Evolutionary conservation across 352 stramenopile genomes (phyloP), one percentile per base, ranked within the genome.

Genomic region (Globisporangium paddicum): DNA sequence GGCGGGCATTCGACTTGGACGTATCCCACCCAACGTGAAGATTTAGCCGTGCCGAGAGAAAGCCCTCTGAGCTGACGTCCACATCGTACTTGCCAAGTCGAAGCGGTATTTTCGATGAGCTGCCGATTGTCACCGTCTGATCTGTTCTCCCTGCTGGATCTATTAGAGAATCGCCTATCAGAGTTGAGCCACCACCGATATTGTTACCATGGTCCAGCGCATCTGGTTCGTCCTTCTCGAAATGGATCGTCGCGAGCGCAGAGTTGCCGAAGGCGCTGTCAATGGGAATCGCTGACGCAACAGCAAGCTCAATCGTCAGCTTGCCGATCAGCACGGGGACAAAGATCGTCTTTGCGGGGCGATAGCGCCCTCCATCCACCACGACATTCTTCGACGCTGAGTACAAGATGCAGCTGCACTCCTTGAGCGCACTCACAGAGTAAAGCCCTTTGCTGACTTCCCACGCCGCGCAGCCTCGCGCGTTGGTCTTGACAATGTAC

Each of bases 331-430:
- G 58, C 11, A 90, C 75, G 0, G 77, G 80, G 38, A 90, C 73
- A 16, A 60, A 66, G 41, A 90, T 79, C 19, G 66, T 86, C 26
- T 56, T 68, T 2, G 76, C 72, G 3, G 72, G 63, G 19, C 68
- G 72, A 58, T 83, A 82, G 4, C 80, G 67, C n/a, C 69, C 77
- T 30, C 76, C 80, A 25, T 87, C 78, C 2, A 87, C 80, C 2
- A 90, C 67, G 5, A 90, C 69, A 34, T 86, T 83, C 58, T 87
- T 90, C 3, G 76, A 72, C 9, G 76, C 72, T 2, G 80, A 90
- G 51, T 87, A 90, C 9, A 86, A 56, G n/a, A 90, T 73, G 9
- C 73, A 88, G 28, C 51, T 73, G n/a, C 75, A 78, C 25, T 87
- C 70, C n/a, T 74, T 72, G 0, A 71, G 41, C 5, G 77, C 76